Evolutionary conservation across 805 yeast species (phyloP), one percentile per base, ranked within the genome.

Genomic region (Saccharomycopsis schoenii): DNA sequence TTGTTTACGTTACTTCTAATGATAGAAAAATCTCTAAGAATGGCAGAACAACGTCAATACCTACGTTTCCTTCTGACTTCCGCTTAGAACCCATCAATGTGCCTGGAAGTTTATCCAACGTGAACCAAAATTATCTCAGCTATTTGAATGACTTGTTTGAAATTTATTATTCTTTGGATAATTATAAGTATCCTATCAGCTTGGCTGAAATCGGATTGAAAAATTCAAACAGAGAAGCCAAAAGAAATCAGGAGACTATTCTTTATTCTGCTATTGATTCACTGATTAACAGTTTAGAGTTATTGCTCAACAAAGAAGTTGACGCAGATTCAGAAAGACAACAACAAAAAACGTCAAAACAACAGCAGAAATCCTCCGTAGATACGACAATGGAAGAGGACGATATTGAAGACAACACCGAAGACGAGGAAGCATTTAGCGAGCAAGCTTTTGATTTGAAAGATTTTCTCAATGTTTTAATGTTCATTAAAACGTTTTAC

Each of bases 401-500:
- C 14, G 24, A n/a, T 12, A 34, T 12, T 19, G 57, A n/a, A n/a
- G n/a, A n/a, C n/a, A n/a, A 54, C 4, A 54, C 12, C 4, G 58
- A 56, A 14, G 37, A 41, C 15, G 47, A 41, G 6, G 59, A 40
- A 37, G n/a, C 50, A 24, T 29, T 56, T 47, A 52, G 50, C 19
- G 43, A 59, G 60, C 72, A 69, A 66, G 69, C 70, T 21, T 68
- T 71, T 42, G 78, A 76, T 57, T 64, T 76, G 41, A 78, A 79
- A 58, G 83, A 81, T 60, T 74, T 77, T 37, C 68, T 80, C 39
- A 76, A 78, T 61, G 80, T 87, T 8, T 67, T 87, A 55, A 84
- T 83, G 62, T 80, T 90, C 66, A 68, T 87, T 34, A 78, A 78
- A 57, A 81, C 88, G 0, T 69, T 81, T 42, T 74, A 77, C 66